These are phyloP conservation scores for Kernera saxatilis DNA, from an alignment of 345 rosid genomes.

Conservation along the genomic window DNA sequence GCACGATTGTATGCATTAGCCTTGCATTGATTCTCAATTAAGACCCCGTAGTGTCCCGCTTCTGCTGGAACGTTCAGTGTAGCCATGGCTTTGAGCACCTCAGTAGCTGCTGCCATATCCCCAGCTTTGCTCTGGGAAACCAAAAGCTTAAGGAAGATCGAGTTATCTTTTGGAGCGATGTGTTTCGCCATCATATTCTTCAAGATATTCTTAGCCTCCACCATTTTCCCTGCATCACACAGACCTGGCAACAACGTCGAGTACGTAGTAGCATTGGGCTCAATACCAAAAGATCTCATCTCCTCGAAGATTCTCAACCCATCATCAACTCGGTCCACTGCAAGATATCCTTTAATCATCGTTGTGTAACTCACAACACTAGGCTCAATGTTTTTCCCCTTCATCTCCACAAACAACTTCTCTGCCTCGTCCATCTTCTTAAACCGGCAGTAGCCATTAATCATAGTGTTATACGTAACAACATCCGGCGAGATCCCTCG, in stretches of 20 bases:
- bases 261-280: constrained; percentile 71
- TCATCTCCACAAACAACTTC: constrained; percentile 84
- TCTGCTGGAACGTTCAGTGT: constrained; percentile 65
- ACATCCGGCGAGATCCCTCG: constrained; percentile 59
- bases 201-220: constrained; percentile 55
- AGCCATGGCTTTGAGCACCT: constrained; percentile 80
- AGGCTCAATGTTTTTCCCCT: constrained; percentile 58
- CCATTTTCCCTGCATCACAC: constrained; percentile 63
- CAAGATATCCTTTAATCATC: constrained; percentile 79
- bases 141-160: constrained; percentile 61
- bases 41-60: constrained; percentile 81
- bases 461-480: constrained; percentile 74
- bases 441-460: constrained; percentile 64
- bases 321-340: constrained; percentile 51
- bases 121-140: constrained; percentile 56
- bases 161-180: constrained; percentile 68
- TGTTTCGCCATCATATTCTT: constrained; percentile 61
- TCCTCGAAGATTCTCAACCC: constrained; percentile 72
- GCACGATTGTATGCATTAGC: constrained; percentile 58
- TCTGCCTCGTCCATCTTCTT: constrained; percentile 80
- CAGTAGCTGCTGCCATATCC: constrained; percentile 60
- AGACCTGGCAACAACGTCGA: constrained; percentile 76
- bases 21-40: constrained; percentile 74
- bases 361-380: constrained; percentile 76
- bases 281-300: constrained; percentile 63